phyloP scores from a whole-genome alignment of 2,329 filamentous ascomycete genomes.

The Aspergillus floridensis region DNA sequence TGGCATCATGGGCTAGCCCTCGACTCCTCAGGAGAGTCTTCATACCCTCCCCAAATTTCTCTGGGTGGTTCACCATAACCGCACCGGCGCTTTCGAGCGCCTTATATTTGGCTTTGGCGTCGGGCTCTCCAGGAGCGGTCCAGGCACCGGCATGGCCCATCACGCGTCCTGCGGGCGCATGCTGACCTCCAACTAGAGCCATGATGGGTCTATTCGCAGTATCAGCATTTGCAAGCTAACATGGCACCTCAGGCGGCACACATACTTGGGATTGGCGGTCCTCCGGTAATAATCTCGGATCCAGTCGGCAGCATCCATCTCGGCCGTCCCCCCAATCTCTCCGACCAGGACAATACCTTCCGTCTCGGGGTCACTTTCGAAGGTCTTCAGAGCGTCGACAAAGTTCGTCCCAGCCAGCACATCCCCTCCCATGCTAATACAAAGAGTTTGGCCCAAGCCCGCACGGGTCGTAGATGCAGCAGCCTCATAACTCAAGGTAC shows the following conservation, averaged over 20 bases:
- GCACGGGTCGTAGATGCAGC: slow-evolving; percentile 70
- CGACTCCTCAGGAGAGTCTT: slow-evolving; percentile 55
- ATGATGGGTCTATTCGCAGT: slow-evolving; percentile 60
- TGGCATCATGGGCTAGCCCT: slow-evolving; percentile 26
- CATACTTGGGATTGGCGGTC: slow-evolving; percentile 62
- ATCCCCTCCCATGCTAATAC: slow-evolving; percentile 76
- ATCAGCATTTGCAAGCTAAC: slow-evolving; percentile 16
- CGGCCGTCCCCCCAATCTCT: slow-evolving; percentile 68
- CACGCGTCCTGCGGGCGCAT: slow-evolving; percentile 61
- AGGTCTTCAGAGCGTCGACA: slow-evolving; percentile 65
- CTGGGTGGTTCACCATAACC: slow-evolving; percentile 71
- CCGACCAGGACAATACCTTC: slow-evolving; percentile 70
- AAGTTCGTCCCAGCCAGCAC: slow-evolving; percentile 71
- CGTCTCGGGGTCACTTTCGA: slow-evolving; percentile 65
- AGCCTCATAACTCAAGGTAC: slow-evolving; percentile 76
- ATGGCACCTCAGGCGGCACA: slow-evolving; percentile 11
- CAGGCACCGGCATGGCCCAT: slow-evolving; percentile 83
- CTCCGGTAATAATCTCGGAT: slow-evolving; percentile 63
- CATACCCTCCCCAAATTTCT: slow-evolving; percentile 69
- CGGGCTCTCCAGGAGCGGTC: slow-evolving; percentile 63
- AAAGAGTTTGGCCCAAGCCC: slow-evolving; percentile 74
- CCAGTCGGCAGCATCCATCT: slow-evolving; percentile 71
- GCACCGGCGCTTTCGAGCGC: slow-evolving; percentile 65
- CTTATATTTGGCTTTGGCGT: slow-evolving; percentile 63
- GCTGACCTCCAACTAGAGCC: slow-evolving; percentile 65